Evolutionary conservation across 352 stramenopile species (phyloP), one percentile per base, ranked within the genome.

Genomic region (Thalassiosira gravida): DNA sequence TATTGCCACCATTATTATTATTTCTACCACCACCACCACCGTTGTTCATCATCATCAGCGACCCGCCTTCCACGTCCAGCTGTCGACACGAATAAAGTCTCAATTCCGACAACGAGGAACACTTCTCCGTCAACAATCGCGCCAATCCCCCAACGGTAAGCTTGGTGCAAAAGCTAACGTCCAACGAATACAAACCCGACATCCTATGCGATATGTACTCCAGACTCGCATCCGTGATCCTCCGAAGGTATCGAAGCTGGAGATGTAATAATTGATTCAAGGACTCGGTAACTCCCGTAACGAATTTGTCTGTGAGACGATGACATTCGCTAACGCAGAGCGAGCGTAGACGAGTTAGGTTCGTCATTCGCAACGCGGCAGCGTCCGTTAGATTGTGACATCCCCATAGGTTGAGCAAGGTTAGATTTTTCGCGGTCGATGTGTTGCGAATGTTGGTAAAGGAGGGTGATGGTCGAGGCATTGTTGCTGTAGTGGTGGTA

Each of bases 111-210:
- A 90, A 53, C 18, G 62, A 77, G 24, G 74, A 24, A 20, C 67
- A 52, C 3, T 59, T 58, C 14, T 75, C 27, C 9, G 61, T 20
- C 18, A 88, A 42, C 37, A 91, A 44, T 24, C 79, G 52, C 16
- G 42, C 61, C 3, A 91, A 44, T 8, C 59, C 58, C 13, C 32
- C 52, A 13, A 75, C 37, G 11, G 82, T 85, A n/a, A 91, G 44
- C 32, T 75, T 80, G 2, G 78, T 79, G 56, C 85, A 91, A 72
- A 91, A 91, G 55, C 77, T 86, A 11, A 90, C 37, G 63, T 91
- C 85, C 13, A 91, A 53, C 8, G 82, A 82, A 74, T 82, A 83
- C 30, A 91, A 67, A 11, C 71, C 39, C 22, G 47, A 24, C 52
- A 91, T 66, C 3, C 55, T 72, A 5, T 55, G 32, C 14, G 78